Percentiles rank a stretch among this genome's conserved stretches.
Evolutionary conservation across 352 stramenopile species (phyloP).

Genomic region (Thraustotheca clavata): DNA sequence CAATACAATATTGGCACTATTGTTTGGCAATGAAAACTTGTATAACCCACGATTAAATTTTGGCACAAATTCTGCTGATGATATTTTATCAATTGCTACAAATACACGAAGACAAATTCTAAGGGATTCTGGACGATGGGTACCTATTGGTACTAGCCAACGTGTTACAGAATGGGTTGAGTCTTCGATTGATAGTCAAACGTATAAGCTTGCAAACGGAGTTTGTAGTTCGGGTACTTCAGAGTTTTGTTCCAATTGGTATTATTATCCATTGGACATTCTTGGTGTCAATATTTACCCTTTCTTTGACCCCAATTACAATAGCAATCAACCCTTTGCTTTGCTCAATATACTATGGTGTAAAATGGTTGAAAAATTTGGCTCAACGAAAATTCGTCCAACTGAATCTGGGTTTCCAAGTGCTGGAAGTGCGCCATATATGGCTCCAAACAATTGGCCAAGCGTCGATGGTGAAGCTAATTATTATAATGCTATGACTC

Average conservation of each 20-base stretch:
- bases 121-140: conserved; percentile 25
- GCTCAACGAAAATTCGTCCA: conserved; percentile 32
- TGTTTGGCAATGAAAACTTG: conserved; percentile 77
- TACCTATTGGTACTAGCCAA: conserved; percentile 67
- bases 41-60: too few relatives aligned
- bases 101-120: conserved; percentile 27
- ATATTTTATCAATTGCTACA: too few relatives aligned
- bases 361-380: conserved; percentile 32
- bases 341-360: conserved; percentile 38
- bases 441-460: conserved; percentile 32
- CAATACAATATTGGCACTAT: conserved; percentile 41
- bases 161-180: conserved; percentile 53
- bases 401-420: conserved; percentile 56
- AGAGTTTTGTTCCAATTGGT: too few relatives aligned
- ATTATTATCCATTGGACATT: conserved; percentile 42
- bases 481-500: conserved; percentile 31
- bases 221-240: too few relatives aligned
- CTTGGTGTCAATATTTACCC: conserved; percentile 54
- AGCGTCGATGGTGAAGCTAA: conserved; percentile 27
- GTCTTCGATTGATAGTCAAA: conserved; percentile 24
- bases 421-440: conserved; percentile 27
- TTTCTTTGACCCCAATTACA: conserved; percentile 50
- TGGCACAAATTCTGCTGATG: too few relatives aligned
- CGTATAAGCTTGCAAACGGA: conserved; percentile 37
- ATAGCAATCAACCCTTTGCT: conserved; percentile 31